Evolutionary conservation across 75 land plant genomes (phyloP), one percentile per base, ranked within the genome.

Genomic region (Isoetes taiwanensis): DNA sequence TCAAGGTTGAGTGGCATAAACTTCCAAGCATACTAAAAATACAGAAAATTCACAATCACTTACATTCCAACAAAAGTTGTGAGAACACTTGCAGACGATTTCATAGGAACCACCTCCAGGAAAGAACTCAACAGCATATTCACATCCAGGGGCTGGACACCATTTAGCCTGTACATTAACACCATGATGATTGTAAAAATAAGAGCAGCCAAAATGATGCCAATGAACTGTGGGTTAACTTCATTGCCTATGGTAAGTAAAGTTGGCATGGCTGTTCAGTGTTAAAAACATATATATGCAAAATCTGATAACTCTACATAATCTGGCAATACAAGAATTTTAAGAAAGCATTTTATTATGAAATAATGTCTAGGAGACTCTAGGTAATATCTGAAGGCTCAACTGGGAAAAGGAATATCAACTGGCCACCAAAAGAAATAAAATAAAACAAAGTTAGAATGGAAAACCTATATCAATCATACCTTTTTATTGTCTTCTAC

Each of bases 71-170:
- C 98, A 88, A 43, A 93, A 93, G 41, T 70, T 69, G 59, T 81
- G 57, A 21, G 76, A 61, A 46, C 98, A 93, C 19, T 68, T 71
- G 76, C 98, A 93, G 25, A 61, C 43, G 14, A 93, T 70, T 67
- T 93, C 98, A 65, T 71, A 88, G 59, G 54, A 68, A 11, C 74
- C 81, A 69, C 77, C 62, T 10, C 86, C 98, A 50, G 60, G 67
- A 24, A 60, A 68, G 68, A 76, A 88, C 33, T 79, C 90, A 20
- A 88, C 85, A 34, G 90, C 98, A 73, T 56, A 81, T n/a, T 84
- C 96, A 65, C 98, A 93, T 19, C 85, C 95, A 32, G 98, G 98
- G 17, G 90, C 98, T 26, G 98, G 98, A 60, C 98, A 93, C 98
- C 98, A 93, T 61, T 93, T 93, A 19, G 79, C 80, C 94, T 91